Percentiles rank a stretch among this genome's conserved stretches.
These are phyloP conservation scores for Aureobasidium sp. DNA, from an alignment of 2,329 filamentous ascomycete species.

Conservation along the genomic window DNA sequence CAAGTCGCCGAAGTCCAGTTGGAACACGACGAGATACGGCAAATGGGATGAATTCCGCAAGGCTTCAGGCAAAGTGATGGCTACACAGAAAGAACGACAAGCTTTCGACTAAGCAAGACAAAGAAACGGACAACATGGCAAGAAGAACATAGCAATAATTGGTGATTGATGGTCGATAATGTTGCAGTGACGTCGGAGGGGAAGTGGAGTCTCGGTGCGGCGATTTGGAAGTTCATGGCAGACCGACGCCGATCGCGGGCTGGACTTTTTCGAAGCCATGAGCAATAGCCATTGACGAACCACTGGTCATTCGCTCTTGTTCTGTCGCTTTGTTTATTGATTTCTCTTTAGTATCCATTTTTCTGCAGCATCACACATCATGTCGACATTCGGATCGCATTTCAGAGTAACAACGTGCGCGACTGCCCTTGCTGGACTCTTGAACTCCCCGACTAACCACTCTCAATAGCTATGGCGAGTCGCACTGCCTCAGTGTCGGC, in stretches of 20 bases:
- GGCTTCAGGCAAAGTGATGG: background rate
- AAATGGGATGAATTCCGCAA: background rate
- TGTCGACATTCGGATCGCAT: slow-evolving; percentile 82
- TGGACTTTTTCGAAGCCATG: slow-evolving; percentile 10
- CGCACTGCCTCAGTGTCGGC: slow-evolving; percentile 86
- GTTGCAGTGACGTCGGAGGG: background rate
- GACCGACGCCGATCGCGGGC: slow-evolving; percentile 3
- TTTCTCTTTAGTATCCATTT: too few species aligned
- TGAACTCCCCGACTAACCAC: background rate
- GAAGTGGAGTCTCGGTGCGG: background rate
- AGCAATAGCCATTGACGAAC: background rate
- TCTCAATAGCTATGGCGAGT: slow-evolving; percentile 63
- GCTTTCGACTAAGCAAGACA: background rate
- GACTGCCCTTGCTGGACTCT: slow-evolving; percentile 17
- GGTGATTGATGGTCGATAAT: background rate
- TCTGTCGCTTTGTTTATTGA: background rate
- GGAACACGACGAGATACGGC: too few species aligned
- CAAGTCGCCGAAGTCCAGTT: background rate
- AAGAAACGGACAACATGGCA: background rate
- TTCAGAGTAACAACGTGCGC: slow-evolving; percentile 76
- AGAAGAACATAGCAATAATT: background rate
- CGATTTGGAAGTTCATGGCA: background rate
- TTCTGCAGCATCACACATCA: slow-evolving; percentile 34
- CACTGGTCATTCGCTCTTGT: background rate
- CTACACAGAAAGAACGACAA: background rate